These are phyloP conservation scores for Colletotrichum shisoi DNA, from an alignment of 2,329 filamentous ascomycete species.

Conservation along the genomic window DNA sequence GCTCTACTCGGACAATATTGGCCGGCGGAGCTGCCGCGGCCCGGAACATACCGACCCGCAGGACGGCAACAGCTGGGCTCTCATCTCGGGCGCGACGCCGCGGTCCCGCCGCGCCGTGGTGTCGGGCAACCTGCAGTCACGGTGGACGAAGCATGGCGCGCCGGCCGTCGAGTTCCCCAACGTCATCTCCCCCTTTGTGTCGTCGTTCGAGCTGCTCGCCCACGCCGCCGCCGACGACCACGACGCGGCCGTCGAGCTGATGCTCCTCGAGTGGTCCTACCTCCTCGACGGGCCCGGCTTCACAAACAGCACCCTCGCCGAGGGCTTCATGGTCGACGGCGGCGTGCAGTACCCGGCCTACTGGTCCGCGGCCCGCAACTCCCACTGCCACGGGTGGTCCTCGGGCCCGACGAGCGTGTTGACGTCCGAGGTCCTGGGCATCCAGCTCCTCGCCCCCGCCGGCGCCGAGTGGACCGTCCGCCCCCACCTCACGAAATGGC, in stretches of 20 bases:
- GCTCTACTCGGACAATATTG: slow-evolving; percentile 58
- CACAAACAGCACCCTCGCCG: slow-evolving; percentile 54
- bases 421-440: slow-evolving; percentile 45
- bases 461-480: slow-evolving; percentile 44
- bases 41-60: slow-evolving; percentile 56
- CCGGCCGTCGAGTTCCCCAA: slow-evolving; percentile 53
- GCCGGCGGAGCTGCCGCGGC: slow-evolving; percentile 46
- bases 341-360: slow-evolving; percentile 48
- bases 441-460: slow-evolving; percentile 43
- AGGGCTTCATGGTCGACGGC: slow-evolving; percentile 53
- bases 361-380: slow-evolving; percentile 44
- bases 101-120: slow-evolving; percentile 42
- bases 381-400: slow-evolving; percentile 51
- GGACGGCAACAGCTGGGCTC: slow-evolving; percentile 59
- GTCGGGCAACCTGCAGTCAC: slow-evolving; percentile 49
- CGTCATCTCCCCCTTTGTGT: slow-evolving; percentile 50
- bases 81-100: slow-evolving; percentile 45
- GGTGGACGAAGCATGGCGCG: slow-evolving; percentile 57
- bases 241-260: slow-evolving; percentile 53
- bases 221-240: slow-evolving; percentile 51
- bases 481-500: slow-evolving; percentile 47
- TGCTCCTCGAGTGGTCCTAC: slow-evolving; percentile 52
- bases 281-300: slow-evolving; percentile 51
- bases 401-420: slow-evolving; percentile 48
- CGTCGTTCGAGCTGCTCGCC: slow-evolving; percentile 48